These are phyloP conservation scores for Cerrena zonata DNA, from an alignment of 1,284 basidiomycete species.

Conservation along the genomic window DNA sequence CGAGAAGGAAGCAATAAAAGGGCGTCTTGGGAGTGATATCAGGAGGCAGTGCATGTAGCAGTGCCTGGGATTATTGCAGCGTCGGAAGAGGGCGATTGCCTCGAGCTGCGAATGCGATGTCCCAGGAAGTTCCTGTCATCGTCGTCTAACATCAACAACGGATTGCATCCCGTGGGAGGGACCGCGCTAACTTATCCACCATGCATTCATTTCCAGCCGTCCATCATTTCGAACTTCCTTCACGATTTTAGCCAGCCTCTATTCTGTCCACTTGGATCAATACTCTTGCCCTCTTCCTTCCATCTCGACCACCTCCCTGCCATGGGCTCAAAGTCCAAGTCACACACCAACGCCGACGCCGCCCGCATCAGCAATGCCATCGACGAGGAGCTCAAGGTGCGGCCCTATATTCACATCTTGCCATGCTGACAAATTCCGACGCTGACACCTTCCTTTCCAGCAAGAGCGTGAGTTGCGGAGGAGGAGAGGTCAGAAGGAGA, in stretches of 20 bases:
- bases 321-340: conserved; percentile 18
- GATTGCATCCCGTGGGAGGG: conserved; percentile 15
- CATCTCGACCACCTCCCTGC: not conserved
- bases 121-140: conserved; percentile 6
- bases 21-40: not conserved
- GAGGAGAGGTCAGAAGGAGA: conserved; percentile 46
- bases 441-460: conserved; percentile 28
- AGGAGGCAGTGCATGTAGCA: conserved; percentile 6
- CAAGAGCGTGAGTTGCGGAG: conserved; percentile 44
- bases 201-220: conserved; percentile 4
- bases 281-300: conserved; percentile 1
- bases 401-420: conserved; percentile 16
- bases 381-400: conserved; percentile 65
- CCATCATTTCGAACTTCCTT: conserved; percentile 5
- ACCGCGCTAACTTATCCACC: conserved; percentile 8
- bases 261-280: not conserved
- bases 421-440: not conserved
- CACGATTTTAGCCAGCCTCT: not conserved
- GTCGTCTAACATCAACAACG: conserved; percentile 12
- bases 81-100: conserved; percentile 7
- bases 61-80: conserved; percentile 10
- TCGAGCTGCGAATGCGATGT: not conserved
- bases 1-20: not conserved
- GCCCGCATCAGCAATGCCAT: conserved; percentile 55
- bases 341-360: conserved; percentile 43